A percentile compares a stretch with the other conserved stretches of the same genome.
Conservation (phyloP, 768 basidiomycete species). For the Termitomyces sp. region DNA sequence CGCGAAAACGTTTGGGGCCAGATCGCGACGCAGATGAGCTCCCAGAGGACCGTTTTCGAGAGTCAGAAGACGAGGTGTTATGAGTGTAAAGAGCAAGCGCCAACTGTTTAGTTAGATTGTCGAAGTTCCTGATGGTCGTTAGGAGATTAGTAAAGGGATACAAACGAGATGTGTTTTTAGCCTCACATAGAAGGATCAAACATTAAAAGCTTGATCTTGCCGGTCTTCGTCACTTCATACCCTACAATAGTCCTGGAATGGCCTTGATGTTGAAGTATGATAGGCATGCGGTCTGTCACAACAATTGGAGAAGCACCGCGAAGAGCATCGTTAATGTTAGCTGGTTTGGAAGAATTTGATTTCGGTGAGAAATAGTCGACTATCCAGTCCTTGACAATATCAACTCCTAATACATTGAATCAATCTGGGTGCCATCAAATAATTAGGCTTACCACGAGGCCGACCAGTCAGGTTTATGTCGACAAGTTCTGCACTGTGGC, state of each 20-base stretch:
- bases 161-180: background rate
- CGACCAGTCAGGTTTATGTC: slow-evolving; percentile 57
- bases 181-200: slow-evolving; percentile 76
- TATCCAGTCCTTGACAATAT: slow-evolving; percentile 65
- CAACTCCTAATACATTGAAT: slow-evolving; percentile 30
- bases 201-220: slow-evolving; percentile 58
- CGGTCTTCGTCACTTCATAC: slow-evolving; percentile 64
- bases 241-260: slow-evolving; percentile 90
- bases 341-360: slow-evolving; percentile 19
- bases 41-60: slow-evolving; percentile 5
- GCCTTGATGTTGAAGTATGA: slow-evolving; percentile 79
- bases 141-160: background rate
- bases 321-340: slow-evolving; percentile 51
- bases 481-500: slow-evolving; percentile 51
- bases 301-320: slow-evolving; percentile 48
- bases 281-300: slow-evolving; percentile 65
- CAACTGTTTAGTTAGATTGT: slow-evolving; percentile 1
- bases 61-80: background rate
- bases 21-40: slow-evolving; percentile 2
- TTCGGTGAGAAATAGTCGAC: slow-evolving; percentile 61
- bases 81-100: slow-evolving; percentile 11
- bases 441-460: slow-evolving; percentile 35
- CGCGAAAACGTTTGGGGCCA: slow-evolving; percentile 25
- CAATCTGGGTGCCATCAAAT: background rate
- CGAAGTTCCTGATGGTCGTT: slow-evolving; percentile 13